Evolutionary conservation across 2,329 filamentous ascomycete genomes (phyloP).

Genomic region (Elsinoe perseae): DNA sequence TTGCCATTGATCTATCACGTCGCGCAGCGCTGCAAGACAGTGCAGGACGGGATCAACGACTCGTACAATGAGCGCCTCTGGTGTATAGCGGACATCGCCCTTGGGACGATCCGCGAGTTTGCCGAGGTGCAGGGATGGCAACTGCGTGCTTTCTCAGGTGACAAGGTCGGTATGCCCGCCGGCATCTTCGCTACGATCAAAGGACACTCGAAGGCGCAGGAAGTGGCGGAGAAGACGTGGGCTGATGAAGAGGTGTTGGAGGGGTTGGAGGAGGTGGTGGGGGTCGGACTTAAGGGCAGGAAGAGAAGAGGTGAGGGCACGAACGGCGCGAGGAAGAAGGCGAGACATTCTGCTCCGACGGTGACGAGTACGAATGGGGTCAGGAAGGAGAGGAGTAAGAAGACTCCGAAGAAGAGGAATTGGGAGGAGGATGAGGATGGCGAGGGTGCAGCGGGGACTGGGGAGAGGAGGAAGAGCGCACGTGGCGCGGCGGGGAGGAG

Average conservation of each 20-base stretch:
- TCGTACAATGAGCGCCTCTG: constrained; percentile 68
- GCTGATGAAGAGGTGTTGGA: constrained; percentile 65
- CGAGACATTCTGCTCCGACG: constrained; percentile 18
- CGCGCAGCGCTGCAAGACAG: constrained; percentile 86
- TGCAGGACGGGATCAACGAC: constrained; percentile 65
- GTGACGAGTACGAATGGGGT: constrained; percentile 20
- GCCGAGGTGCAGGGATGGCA: constrained; percentile 80
- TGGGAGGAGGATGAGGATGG: constrained; percentile 25
- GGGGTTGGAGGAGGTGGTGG: constrained; percentile 68
- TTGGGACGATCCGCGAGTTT: constrained; percentile 73
- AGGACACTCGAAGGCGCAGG: constrained; percentile 69
- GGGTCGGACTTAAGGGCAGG: constrained; percentile 57
- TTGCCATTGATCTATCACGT: constrained; percentile 84
- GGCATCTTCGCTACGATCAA: constrained; percentile 69
- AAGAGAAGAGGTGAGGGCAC: constrained; percentile 33
- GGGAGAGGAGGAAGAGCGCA: constrained; percentile 38
- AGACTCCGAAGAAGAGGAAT: constrained; percentile 31
- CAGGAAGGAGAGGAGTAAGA: constrained; percentile 27
- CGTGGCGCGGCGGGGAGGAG: constrained; percentile 34
- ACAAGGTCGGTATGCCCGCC: constrained; percentile 68
- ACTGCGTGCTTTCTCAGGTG: constrained; percentile 69
- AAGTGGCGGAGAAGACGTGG: constrained; percentile 79
- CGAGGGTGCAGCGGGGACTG: constrained; percentile 31
- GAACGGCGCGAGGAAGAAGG: constrained; percentile 24
- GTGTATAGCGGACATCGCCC: constrained; percentile 77